Conservation (phyloP, 768 basidiomycete species). For the Leccinum boreale region DNA sequence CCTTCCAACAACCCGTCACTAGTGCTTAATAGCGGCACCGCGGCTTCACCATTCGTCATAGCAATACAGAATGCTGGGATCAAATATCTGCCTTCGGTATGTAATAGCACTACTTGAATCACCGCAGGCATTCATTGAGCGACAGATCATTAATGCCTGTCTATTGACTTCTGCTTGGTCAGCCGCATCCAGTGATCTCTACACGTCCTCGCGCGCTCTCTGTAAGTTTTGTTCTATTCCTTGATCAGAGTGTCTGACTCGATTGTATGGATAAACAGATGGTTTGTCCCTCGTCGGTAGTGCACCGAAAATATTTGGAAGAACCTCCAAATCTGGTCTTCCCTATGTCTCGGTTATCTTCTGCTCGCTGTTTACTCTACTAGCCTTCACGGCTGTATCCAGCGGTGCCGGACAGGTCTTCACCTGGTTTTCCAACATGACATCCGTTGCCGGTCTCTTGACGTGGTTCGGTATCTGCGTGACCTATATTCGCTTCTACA, state of each 20-base stretch:
- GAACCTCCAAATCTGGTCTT: conserved; percentile 67
- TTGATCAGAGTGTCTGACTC: background rate
- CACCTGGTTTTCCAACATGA: conserved; percentile 77
- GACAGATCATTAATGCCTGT: conserved; percentile 74
- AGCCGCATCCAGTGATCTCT: conserved; percentile 84
- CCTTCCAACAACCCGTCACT: conserved; percentile 64
- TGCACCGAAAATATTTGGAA: conserved; percentile 77
- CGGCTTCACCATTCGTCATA: conserved; percentile 87
- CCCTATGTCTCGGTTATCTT: conserved; percentile 73
- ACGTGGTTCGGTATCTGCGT: conserved; percentile 79
- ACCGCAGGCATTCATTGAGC: background rate
- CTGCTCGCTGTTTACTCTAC: conserved; percentile 59
- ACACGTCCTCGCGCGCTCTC: conserved; percentile 83
- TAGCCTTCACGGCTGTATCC: conserved; percentile 82
- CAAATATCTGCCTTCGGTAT: conserved; percentile 73
- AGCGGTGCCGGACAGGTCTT: conserved; percentile 72
- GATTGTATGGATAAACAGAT: conserved; percentile 40
- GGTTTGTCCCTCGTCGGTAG: conserved; percentile 78
- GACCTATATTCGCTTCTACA: conserved; percentile 80
- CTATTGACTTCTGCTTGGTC: conserved; percentile 91
- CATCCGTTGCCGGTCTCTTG: conserved; percentile 63
- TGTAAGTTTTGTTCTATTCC: conserved; percentile 46
- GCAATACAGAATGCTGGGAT: conserved; percentile 88
- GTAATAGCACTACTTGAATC: conserved; percentile 17
- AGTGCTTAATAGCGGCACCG: conserved; percentile 48